These are phyloP conservation scores for Porcisia deanei DNA, from an alignment of 208 protist species.

Conservation along the genomic window DNA sequence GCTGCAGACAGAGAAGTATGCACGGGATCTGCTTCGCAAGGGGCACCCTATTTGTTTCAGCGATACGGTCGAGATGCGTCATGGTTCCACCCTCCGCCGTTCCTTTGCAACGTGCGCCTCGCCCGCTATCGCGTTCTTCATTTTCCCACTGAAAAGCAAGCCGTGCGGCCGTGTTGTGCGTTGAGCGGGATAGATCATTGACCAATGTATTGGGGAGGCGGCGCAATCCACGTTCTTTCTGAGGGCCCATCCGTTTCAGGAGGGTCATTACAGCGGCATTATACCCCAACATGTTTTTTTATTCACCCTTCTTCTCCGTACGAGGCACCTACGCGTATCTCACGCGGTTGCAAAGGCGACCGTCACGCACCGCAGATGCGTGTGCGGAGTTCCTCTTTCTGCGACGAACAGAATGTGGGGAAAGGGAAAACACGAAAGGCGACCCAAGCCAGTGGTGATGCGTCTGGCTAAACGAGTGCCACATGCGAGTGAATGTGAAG, in stretches of 20 bases:
- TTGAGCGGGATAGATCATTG: neutral
- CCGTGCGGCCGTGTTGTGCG: neutral
- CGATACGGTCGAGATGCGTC: neutral
- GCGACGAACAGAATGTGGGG: neutral
- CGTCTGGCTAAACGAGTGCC: neutral
- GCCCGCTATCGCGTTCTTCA: neutral
- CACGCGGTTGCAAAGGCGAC: neutral
- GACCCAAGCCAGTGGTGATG: neutral
- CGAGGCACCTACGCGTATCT: neutral
- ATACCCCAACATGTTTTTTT: slow-evolving; percentile 3
- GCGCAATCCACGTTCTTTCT: neutral
- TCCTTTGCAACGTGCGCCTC: neutral
- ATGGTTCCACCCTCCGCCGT: neutral
- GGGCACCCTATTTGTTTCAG: neutral
- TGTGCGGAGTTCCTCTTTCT: neutral
- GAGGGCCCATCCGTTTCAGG: slow-evolving; percentile 7
- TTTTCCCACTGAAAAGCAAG: slow-evolving; percentile 6
- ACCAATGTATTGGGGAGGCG: neutral
- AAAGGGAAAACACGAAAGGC: neutral
- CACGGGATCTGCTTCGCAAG: neutral
- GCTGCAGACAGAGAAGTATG: slow-evolving; percentile 5
- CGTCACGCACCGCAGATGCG: neutral
- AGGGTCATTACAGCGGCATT: slow-evolving; percentile 1
- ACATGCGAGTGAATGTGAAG: neutral
- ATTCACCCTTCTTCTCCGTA: neutral